A percentile compares a stretch with the other conserved stretches of the same genome.
Conservation (phyloP, 108 stramenopile species). For the Cyclotella kingstonii region DNA sequence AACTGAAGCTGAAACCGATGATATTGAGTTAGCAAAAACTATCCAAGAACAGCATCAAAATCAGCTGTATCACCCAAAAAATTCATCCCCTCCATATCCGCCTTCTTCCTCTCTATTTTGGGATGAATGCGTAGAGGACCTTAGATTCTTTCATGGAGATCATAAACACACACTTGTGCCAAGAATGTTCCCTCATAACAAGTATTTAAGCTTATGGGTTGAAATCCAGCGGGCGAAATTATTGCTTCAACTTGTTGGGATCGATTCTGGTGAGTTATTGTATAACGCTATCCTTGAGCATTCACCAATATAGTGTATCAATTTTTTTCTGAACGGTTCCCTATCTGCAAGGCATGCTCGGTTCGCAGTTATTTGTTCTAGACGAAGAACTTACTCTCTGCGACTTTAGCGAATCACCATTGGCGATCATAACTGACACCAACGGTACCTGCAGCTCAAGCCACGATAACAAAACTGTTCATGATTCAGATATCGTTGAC, state of each 20-base stretch:
- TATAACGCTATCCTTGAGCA: not conserved
- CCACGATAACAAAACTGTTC: not conserved
- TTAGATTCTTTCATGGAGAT: slow-evolving; percentile 39
- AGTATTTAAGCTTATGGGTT: slow-evolving; percentile 22
- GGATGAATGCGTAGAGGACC: slow-evolving; percentile 41
- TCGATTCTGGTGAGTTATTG: slow-evolving; percentile 19
- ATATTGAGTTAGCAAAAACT: slow-evolving; percentile 15
- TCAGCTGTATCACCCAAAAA: slow-evolving; percentile 7
- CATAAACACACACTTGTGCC: slow-evolving; percentile 38
- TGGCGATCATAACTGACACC: too few species aligned
- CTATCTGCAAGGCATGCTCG: not conserved
- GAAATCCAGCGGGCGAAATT: slow-evolving; percentile 35
- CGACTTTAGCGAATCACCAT: slow-evolving; percentile 17
- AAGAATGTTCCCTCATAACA: too few species aligned
- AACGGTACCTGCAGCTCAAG: too few species aligned
- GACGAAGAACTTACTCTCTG: slow-evolving; percentile 26
- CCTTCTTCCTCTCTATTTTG: slow-evolving; percentile 28
- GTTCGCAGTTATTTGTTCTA: slow-evolving; percentile 20
- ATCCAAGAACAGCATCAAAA: slow-evolving; percentile 18
- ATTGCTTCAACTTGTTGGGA: slow-evolving; percentile 20
- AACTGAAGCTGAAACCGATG: not conserved
- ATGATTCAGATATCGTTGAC: slow-evolving; percentile 1
- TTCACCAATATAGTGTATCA: not conserved
- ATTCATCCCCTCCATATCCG: slow-evolving; percentile 5
- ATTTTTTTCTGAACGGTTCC: not conserved